phyloP scores from a whole-genome alignment of 768 basidiomycete species.

The Exsudoporus frostii region DNA sequence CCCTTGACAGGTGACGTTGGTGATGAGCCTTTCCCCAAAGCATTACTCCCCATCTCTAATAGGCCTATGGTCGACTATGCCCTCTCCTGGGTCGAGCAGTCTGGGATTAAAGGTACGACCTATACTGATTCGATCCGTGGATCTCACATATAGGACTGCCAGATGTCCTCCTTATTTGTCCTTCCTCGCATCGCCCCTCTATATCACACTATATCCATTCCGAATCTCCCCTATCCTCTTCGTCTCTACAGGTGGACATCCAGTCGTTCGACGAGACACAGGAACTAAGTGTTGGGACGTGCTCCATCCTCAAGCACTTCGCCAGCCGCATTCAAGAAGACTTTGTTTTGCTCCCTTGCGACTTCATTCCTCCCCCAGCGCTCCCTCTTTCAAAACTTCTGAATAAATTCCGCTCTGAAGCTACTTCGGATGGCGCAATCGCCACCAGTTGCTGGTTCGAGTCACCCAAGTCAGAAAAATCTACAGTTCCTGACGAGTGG shows the following conservation, averaged over 20 bases:
- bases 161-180: slow-evolving; percentile 90
- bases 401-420: slow-evolving; percentile 78
- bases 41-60: slow-evolving; percentile 84
- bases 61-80: slow-evolving; percentile 83
- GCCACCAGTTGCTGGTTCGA: slow-evolving; percentile 68
- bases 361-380: slow-evolving; percentile 76
- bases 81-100: slow-evolving; percentile 82
- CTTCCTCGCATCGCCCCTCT: slow-evolving; percentile 65
- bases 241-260: slow-evolving; percentile 69
- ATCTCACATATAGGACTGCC: slow-evolving; percentile 8
- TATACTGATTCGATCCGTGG: background rate
- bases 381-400: slow-evolving; percentile 69
- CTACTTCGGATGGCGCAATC: slow-evolving; percentile 58
- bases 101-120: slow-evolving; percentile 72
- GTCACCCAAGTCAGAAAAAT: slow-evolving; percentile 49
- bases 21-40: slow-evolving; percentile 81
- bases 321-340: slow-evolving; percentile 73
- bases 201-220: slow-evolving; percentile 87
- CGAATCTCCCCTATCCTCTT: slow-evolving; percentile 56
- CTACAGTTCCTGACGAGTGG: slow-evolving; percentile 64
- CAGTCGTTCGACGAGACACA: slow-evolving; percentile 77
- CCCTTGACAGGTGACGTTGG: slow-evolving; percentile 78
- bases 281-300: slow-evolving; percentile 65
- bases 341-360: slow-evolving; percentile 88
- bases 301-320: slow-evolving; percentile 74